Percentiles rank a stretch among this genome's conserved stretches.
These are phyloP conservation scores for Solanum boliviense DNA, from an alignment of 257 asterid genomes.

Conservation along the genomic window DNA sequence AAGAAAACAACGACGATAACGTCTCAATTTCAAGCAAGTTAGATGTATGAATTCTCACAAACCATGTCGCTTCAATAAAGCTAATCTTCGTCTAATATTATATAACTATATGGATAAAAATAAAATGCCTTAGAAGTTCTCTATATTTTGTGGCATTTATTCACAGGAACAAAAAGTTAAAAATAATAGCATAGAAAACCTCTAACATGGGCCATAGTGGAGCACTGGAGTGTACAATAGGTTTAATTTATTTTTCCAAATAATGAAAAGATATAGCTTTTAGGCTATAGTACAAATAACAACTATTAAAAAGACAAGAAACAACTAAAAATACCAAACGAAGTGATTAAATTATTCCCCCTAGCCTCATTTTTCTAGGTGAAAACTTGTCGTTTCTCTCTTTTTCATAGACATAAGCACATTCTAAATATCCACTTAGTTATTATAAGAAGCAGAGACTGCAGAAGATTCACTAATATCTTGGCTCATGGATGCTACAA, in stretches of 20 bases:
- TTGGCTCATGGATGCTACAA: background rate
- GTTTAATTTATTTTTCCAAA: background rate
- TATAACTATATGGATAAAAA: background rate
- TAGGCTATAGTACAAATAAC: background rate
- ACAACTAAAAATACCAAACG: conserved; percentile 2
- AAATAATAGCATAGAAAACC: background rate
- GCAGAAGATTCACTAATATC: background rate
- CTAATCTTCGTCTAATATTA: background rate
- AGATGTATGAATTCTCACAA: background rate
- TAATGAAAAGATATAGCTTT: background rate
- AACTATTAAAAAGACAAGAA: background rate
- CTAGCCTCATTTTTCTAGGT: background rate
- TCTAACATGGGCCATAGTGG: background rate
- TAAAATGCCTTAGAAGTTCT: background rate
- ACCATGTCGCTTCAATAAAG: background rate
- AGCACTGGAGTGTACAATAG: background rate
- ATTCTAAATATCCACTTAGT: background rate
- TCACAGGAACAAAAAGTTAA: background rate
- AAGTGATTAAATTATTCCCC: background rate
- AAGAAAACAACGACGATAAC: background rate
- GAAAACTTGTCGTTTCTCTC: background rate
- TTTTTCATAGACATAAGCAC: background rate
- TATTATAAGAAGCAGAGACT: conserved; percentile 4
- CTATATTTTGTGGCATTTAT: background rate
- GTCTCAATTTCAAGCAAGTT: background rate